Percentiles rank a stretch among this genome's conserved stretches.
These are phyloP conservation scores for Alliaria petiolata DNA, from an alignment of 345 rosid genomes.

Conservation along the genomic window DNA sequence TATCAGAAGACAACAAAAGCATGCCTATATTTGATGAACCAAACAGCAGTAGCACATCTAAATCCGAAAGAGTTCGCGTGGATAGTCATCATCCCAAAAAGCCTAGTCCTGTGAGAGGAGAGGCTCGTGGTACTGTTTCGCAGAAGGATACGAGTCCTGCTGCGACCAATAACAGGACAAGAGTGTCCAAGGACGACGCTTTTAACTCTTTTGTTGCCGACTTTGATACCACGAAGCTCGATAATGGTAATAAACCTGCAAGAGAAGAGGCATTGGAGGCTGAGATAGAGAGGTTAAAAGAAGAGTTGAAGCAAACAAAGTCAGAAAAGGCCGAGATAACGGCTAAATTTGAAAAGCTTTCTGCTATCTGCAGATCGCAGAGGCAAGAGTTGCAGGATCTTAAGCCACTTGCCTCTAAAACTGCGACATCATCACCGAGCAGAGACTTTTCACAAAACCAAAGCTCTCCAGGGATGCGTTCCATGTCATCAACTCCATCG, in stretches of 20 bases:
- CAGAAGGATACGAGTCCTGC: slow-evolving; percentile 36
- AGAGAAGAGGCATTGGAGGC: slow-evolving; percentile 58
- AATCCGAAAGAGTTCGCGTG: slow-evolving; percentile 39
- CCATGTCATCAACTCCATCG: slow-evolving; percentile 37
- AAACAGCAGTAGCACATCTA: slow-evolving; percentile 34
- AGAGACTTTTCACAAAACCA: slow-evolving; percentile 46
- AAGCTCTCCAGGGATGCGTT: slow-evolving; percentile 39
- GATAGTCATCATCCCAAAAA: slow-evolving; percentile 45
- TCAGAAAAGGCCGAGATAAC: slow-evolving; percentile 78
- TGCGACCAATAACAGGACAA: slow-evolving; percentile 40
- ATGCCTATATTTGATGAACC: slow-evolving; percentile 68
- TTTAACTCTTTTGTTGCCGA: slow-evolving; percentile 82
- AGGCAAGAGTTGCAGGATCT: slow-evolving; percentile 96
- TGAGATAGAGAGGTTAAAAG: slow-evolving; percentile 75
- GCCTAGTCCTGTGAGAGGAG: slow-evolving; percentile 46
- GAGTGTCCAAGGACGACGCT: slow-evolving; percentile 52
- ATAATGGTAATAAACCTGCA: slow-evolving; percentile 32
- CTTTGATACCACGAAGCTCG: slow-evolving; percentile 69
- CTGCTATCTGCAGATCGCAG: slow-evolving; percentile 94
- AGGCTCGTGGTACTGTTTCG: slow-evolving; percentile 30
- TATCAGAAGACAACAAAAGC: slow-evolving; percentile 50
- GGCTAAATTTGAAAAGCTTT: slow-evolving; percentile 80
- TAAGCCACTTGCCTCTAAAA: slow-evolving; percentile 62
- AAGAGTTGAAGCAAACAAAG: slow-evolving; percentile 62
- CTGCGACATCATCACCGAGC: slow-evolving; percentile 52